A percentile compares a stretch with the other conserved stretches of the same genome.
Evolutionary conservation across 306 rosid genomes (phyloP).

Genomic region (Oxytropis ochrocephala): DNA sequence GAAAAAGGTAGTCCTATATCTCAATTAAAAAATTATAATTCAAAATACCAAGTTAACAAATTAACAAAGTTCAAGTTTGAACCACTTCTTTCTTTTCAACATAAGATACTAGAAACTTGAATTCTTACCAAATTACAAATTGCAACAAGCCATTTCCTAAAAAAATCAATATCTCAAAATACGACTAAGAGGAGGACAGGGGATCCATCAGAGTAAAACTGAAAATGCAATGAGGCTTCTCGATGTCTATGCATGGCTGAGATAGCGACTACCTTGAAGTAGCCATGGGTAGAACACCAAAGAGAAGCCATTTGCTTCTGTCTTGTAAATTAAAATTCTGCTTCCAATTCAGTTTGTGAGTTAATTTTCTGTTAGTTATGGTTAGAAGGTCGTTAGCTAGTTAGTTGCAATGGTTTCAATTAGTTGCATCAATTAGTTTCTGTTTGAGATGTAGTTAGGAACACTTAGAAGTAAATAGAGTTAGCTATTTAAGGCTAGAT

Average conservation of each 20-base stretch:
- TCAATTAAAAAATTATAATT: not conserved
- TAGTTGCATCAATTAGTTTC: too few relatives aligned
- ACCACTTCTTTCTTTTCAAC: not conserved
- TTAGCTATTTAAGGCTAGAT: too few relatives aligned
- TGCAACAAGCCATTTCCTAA: not conserved
- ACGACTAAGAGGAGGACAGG: not conserved
- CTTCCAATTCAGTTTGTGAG: too few relatives aligned
- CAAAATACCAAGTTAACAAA: not conserved
- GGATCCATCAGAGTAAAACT: not conserved
- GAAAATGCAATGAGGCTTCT: too few relatives aligned
- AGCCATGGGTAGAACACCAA: not conserved
- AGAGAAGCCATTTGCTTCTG: not conserved
- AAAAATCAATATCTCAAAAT: not conserved
- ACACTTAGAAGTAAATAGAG: too few relatives aligned
- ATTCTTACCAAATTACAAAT: not conserved
- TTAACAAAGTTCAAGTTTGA: too few relatives aligned
- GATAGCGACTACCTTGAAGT: not conserved
- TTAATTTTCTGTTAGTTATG: too few relatives aligned
- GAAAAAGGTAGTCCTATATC: not conserved
- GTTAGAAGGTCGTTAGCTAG: too few relatives aligned
- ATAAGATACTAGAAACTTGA: not conserved
- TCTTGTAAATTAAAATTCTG: too few relatives aligned
- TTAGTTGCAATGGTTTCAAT: too few relatives aligned
- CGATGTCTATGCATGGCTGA: not conserved
- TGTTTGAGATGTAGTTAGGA: too few relatives aligned